Percentiles rank a stretch among this genome's conserved stretches.
Conservation (phyloP, 208 protist genomes). For the Leishmania arabica region DNA sequence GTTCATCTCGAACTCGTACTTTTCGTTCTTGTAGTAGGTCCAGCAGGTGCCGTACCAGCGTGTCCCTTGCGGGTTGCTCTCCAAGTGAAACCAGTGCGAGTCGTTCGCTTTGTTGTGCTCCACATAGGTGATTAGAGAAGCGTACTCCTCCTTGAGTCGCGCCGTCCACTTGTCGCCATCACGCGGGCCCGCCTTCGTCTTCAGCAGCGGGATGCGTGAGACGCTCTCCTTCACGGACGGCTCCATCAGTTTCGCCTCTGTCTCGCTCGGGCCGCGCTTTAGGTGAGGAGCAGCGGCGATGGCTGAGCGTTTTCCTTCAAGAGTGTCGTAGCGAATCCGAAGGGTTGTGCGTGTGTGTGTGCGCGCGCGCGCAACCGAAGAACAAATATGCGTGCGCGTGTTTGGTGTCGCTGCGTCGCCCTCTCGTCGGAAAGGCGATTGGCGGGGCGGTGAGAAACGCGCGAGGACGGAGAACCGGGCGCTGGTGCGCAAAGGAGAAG, state of each 20-base stretch:
- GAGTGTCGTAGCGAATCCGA: background rate
- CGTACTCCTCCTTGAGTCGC: conserved; percentile 98
- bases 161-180: conserved; percentile 95
- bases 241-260: conserved; percentile 45
- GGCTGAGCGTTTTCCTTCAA: background rate
- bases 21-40: conserved; percentile 95
- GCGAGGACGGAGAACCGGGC: background rate
- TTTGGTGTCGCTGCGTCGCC: background rate
- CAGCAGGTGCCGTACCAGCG: conserved; percentile 97
- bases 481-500: background rate
- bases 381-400: background rate
- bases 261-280: background rate
- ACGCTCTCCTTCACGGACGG: conserved; percentile 89
- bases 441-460: background rate
- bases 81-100: conserved; percentile 97
- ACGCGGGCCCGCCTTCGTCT: conserved; percentile 94
- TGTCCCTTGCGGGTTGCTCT: conserved; percentile 94
- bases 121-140: conserved; percentile 95
- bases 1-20: conserved; percentile 97
- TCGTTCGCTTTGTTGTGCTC: conserved; percentile 96
- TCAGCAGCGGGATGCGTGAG: conserved; percentile 95
- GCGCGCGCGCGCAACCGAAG: background rate
- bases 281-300: background rate
- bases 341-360: too few species aligned
- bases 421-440: background rate